A percentile compares a stretch with the other conserved stretches of the same genome.
These are phyloP conservation scores for Magnusiomyces paraingens DNA, from an alignment of 1,139 yeast species.

Conservation along the genomic window DNA sequence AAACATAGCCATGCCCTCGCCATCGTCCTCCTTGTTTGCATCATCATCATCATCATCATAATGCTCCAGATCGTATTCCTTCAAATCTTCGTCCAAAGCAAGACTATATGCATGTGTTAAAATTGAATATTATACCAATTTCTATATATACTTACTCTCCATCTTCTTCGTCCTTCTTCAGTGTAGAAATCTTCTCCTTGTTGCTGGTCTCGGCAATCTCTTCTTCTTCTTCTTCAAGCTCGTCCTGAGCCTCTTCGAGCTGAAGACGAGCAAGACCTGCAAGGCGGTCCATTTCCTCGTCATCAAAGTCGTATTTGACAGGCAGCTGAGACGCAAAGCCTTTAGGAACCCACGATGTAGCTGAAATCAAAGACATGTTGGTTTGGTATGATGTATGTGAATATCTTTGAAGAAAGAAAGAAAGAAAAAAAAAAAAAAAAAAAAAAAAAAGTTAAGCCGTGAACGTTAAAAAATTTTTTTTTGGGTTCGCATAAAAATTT, in stretches of 20 bases:
- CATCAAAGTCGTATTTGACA: conserved; percentile 78
- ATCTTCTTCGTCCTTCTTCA: conserved; percentile 24
- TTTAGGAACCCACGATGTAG: conserved; percentile 93
- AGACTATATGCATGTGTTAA: conserved; percentile 23
- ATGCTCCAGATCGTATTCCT: conserved; percentile 79
- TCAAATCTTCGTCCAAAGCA: conserved; percentile 66
- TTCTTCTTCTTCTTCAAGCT: conserved; percentile 36
- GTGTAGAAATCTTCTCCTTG: conserved; percentile 11
- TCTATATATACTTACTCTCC: conserved; percentile 22
- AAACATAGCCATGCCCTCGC: conserved; percentile 38
- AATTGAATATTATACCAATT: conserved; percentile 21
- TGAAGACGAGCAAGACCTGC: conserved; percentile 79
- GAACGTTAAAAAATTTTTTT: not conserved
- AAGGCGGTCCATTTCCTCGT: conserved; percentile 89
- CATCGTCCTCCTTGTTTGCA: conserved; percentile 46
- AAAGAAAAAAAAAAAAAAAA: not conserved
- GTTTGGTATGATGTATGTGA: not conserved
- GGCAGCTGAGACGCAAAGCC: conserved; percentile 95
- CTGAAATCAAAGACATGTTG: conserved; percentile 61
- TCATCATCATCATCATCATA: conserved; percentile 60
- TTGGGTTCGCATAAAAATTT: no score
- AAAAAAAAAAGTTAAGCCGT: not conserved
- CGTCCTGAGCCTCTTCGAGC: conserved; percentile 65
- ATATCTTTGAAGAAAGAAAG: not conserved
- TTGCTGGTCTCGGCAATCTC: conserved; percentile 13